Base-by-base conservation (phyloP, 1,284 basidiomycete genomes). In the Rhodotorula sp. region DNA sequence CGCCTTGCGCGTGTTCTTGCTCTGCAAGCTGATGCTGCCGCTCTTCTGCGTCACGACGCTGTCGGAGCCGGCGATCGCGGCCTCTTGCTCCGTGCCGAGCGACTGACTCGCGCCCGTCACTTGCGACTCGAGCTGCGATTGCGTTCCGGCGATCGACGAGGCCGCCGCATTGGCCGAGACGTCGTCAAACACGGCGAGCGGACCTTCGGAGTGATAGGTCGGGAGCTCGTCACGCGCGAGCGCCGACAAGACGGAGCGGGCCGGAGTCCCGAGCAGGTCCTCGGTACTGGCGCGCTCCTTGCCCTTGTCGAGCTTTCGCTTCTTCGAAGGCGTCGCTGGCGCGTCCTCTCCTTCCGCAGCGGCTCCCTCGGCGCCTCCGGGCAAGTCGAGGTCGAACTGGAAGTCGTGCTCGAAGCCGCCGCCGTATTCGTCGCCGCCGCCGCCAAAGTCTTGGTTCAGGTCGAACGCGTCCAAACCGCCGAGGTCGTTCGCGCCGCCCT, bases 1-100 rank as follows among this genome's bases (percentile, higher is more conserved):
- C 0, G 95, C 95, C 81, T 93, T 94, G 58, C 92, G 85, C 0
- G 95, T 97, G 78, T 94, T 95, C 83, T 89, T 90, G 81, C 71
- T 76, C 68, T 69, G 63, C 38, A 77, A 23, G 54, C 70, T 71
- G 60, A 71, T 60, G 48, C 59, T 67, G 5, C 64, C 70, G 26
- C 62, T 70, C 63, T 68, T 70, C 47, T 69, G 69, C 58, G 62
- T 66, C 21, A 55, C 54, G 26, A 59, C 23, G 45, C 64, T 54
- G 26, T 67, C 67, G 21, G 54, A 43, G 10, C 52, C 62, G 19
- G 62, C 66, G 7, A 64, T 66, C 4, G 61, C 69, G 18, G 67
- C 67, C 54, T 75, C 74, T n/a, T 66, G 67, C 6, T 60, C 64
- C 31, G 71, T 72, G 0, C 65, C 74, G 38, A 73, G 67, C 23